These are phyloP conservation scores for Aspergillus fumigatus DNA, from an alignment of 2,329 filamentous ascomycete species.

Conservation along the genomic window DNA sequence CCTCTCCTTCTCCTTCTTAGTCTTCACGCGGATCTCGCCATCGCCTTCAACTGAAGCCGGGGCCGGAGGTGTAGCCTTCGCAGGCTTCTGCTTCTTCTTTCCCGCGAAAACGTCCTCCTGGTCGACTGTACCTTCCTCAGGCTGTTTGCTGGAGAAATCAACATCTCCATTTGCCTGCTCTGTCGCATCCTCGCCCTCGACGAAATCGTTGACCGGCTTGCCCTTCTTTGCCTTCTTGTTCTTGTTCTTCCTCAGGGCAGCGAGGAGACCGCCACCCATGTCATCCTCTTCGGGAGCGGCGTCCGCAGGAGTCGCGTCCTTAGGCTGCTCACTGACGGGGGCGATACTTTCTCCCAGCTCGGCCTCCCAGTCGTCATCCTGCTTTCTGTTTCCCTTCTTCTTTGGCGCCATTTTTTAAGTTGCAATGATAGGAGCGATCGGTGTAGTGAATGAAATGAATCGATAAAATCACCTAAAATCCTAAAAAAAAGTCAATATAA, in stretches of 20 bases:
- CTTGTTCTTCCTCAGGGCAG: conserved; percentile 74
- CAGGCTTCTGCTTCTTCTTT: conserved; percentile 43
- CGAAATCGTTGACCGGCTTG: conserved; percentile 65
- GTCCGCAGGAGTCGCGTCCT: conserved; percentile 45
- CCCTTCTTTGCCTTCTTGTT: conserved; percentile 90
- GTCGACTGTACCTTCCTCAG: conserved; percentile 74
- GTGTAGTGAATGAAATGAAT: not conserved
- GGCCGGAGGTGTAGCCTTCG: conserved; percentile 50
- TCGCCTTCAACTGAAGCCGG: conserved; percentile 43
- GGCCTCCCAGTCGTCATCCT: conserved; percentile 89
- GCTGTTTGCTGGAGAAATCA: conserved; percentile 62
- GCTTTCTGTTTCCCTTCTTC: conserved; percentile 87
- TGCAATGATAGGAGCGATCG: not conserved
- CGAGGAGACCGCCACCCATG: conserved; percentile 66
- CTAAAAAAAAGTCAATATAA: not conserved
- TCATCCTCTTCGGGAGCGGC: conserved; percentile 52
- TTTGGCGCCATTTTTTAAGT: conserved; percentile 72
- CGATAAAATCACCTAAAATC: not conserved
- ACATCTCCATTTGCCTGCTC: conserved; percentile 33
- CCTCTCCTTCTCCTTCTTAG: conserved; percentile 98
- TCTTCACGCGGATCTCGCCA: conserved; percentile 68
- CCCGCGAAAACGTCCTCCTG: conserved; percentile 82
- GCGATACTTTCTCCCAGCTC: conserved; percentile 74
- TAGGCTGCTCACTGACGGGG: conserved; percentile 40
- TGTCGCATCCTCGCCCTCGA: conserved; percentile 62